Base-by-base conservation (phyloP, 805 yeast species). In the Starmerella vaccinii region DNA sequence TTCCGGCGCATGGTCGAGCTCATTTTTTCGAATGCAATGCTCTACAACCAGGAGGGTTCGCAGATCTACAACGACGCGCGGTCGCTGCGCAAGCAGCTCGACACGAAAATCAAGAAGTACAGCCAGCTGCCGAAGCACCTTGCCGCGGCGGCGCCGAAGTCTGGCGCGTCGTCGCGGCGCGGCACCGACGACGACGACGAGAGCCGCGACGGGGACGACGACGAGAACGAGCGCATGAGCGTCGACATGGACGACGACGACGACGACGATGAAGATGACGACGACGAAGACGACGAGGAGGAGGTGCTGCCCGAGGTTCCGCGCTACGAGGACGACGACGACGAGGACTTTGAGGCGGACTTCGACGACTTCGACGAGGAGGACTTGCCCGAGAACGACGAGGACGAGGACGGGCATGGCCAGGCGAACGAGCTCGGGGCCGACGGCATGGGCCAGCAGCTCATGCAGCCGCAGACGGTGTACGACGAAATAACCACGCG, bases 11-110 rank as follows among this genome's bases (percentile, higher is more conserved):
- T 81, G 47, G 71, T 82, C 6, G 68, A 71, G 26, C 68, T 81
- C 47, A 80, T 90, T 13, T 88, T 89, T 68, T 62, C 71, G 41
- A 92, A 92, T 66, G 95, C 97, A 1, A 78, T 79, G 61, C 64
- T 74, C 1, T 90, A 80, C 66, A 90, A 89, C 65, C 83, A 80
- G 53, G 83, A 83, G 47, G 78, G 76, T 1, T 78, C 92, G 48
- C 72, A 78, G 48, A 80, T 89, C 37, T 78, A 80, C 61, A 76
- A 76, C 53, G 94, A 87, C 66, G 82, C 97, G 0, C 67, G 64
- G 34, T 74, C 75, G 40, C 71, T 92, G 47, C 72, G 76, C 53
- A 72, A 71, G 27, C 72, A 72, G 53, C 79, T 82, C 56, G 55
- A 59, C 43, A 40, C 56, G 16, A 60, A 59, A 39, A 40, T 66